Conservation (phyloP, 768 basidiomycete genomes). For the Rubroboletus satanas region DNA sequence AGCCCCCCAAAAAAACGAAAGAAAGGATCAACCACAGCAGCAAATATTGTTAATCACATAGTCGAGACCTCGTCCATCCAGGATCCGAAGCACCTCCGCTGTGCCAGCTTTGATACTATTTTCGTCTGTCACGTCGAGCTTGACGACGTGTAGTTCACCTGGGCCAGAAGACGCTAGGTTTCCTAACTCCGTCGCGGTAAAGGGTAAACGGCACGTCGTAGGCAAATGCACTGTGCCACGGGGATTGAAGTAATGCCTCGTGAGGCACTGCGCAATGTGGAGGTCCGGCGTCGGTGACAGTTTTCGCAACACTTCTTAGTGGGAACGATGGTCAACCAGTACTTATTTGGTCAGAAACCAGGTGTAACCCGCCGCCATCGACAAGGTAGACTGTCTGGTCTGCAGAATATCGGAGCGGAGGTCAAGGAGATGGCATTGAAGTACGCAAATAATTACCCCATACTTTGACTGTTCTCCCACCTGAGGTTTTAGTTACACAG, state of each 20-base stretch:
- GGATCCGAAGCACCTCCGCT: constrained; percentile 16
- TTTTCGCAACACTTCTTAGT: not conserved
- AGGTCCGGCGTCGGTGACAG: not conserved
- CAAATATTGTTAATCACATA: constrained; percentile 37
- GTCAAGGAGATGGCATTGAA: not conserved
- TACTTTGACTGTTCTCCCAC: not conserved
- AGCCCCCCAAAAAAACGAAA: not conserved
- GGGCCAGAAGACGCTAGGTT: constrained; percentile 1
- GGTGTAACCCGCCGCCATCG: not conserved
- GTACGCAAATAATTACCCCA: not conserved
- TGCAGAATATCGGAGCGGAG: not conserved
- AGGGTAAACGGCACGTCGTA: not conserved
- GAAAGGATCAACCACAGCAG: constrained; percentile 29
- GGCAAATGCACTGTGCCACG: not conserved
- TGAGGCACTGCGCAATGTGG: no score
- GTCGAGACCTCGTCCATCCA: constrained; percentile 31
- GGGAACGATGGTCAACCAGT: not conserved
- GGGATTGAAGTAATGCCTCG: not conserved
- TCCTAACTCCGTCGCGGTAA: not conserved
- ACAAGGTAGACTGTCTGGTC: not conserved
- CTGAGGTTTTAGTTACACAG: not conserved
- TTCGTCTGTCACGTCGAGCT: constrained; percentile 26
- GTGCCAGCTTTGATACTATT: constrained; percentile 23
- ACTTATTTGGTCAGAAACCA: not conserved
- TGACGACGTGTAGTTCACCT: constrained; percentile 29